phyloP scores from a whole-genome alignment of 345 rosid species.

The Barbarea vulgaris region DNA sequence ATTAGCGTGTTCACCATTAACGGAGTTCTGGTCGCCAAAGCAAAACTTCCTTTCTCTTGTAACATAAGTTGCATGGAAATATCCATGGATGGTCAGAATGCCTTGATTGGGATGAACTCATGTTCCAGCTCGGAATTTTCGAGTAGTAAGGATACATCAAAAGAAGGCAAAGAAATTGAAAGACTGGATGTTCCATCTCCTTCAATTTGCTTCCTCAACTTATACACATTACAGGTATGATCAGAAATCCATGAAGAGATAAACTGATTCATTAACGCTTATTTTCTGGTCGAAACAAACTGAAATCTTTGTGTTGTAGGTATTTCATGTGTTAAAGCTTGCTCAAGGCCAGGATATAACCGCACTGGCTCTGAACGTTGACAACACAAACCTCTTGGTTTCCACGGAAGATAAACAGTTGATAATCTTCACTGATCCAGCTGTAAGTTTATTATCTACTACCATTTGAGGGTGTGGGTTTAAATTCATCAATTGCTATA shows the following conservation, averaged over 20 bases:
- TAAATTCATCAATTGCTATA: background rate
- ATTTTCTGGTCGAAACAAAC: conserved; percentile 1
- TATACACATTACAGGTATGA: conserved; percentile 76
- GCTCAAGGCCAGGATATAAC: conserved; percentile 79
- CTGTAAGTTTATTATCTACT: conserved; percentile 57
- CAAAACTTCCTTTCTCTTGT: conserved; percentile 65
- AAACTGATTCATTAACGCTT: background rate
- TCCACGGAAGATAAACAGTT: conserved; percentile 90
- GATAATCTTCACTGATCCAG: conserved; percentile 91
- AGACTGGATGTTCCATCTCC: conserved; percentile 65
- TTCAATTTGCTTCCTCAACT: conserved; percentile 80
- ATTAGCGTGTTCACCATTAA: conserved; percentile 78
- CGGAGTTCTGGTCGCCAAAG: conserved; percentile 65
- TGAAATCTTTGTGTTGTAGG: conserved; percentile 50
- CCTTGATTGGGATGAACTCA: conserved; percentile 73
- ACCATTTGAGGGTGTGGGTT: background rate
- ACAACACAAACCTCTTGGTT: conserved; percentile 87
- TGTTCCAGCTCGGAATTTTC: conserved; percentile 39
- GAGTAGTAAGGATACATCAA: conserved; percentile 38
- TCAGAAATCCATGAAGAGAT: background rate
- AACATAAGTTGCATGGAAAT: conserved; percentile 82
- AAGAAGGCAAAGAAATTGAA: conserved; percentile 44
- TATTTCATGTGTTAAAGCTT: conserved; percentile 72
- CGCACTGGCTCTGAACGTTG: conserved; percentile 74
- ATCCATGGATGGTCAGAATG: conserved; percentile 74